Conservation (phyloP, 106 monocot species). For the Acanthochlamys bracteata region DNA sequence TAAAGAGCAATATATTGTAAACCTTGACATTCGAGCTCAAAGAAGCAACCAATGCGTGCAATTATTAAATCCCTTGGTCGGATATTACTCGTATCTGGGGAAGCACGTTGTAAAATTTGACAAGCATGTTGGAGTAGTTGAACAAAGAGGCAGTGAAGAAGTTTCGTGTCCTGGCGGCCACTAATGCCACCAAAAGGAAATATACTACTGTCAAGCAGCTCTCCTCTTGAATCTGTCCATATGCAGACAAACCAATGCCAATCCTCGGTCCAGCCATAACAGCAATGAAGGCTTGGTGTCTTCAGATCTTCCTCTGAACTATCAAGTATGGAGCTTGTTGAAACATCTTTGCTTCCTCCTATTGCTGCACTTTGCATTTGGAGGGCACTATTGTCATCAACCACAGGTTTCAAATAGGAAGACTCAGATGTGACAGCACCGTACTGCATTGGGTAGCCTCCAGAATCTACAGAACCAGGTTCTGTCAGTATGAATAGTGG, state of each 20-base stretch:
- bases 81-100: conserved; percentile 29
- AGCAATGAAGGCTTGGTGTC: conserved; percentile 77
- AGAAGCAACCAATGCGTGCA: conserved; percentile 77
- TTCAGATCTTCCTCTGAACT: conserved; percentile 40
- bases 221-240: conserved; percentile 96
- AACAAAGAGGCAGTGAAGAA: conserved; percentile 83
- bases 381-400: conserved; percentile 43
- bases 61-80: conserved; percentile 70
- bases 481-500: conserved; percentile 89
- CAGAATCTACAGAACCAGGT: conserved; percentile 52
- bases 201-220: conserved; percentile 77
- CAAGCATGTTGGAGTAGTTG: conserved; percentile 85
- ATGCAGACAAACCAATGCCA: conserved; percentile 93
- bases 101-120: conserved; percentile 63
- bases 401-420: conserved; percentile 35
- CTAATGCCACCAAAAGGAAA: conserved; percentile 95
- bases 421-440: conserved; percentile 20
- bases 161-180: conserved; percentile 88
- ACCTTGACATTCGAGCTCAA: conserved; percentile 99
- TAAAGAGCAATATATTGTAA: background rate
- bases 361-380: conserved; percentile 37
- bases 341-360: conserved; percentile 37
- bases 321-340: conserved; percentile 26
- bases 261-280: conserved; percentile 99
- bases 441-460: conserved; percentile 13